A percentile compares a stretch with the other conserved stretches of the same genome.
Evolutionary conservation across 2,329 filamentous ascomycete genomes (phyloP).

Genomic region (Fusarium mexicanum): DNA sequence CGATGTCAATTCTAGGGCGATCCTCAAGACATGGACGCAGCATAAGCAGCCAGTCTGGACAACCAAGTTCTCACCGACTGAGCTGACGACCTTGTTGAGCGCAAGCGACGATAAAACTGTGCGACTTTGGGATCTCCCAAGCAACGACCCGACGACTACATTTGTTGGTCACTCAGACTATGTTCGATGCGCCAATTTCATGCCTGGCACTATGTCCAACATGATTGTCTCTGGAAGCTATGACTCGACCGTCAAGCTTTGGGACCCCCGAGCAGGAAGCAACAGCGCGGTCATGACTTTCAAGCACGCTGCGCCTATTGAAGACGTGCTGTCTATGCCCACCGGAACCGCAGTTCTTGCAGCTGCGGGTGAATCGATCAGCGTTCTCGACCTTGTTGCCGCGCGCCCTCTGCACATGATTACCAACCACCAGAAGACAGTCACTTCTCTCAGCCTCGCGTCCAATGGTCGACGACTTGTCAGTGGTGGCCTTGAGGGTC

Average conservation of each 20-base stretch:
- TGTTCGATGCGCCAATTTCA: slow-evolving; percentile 85
- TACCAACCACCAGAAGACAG: slow-evolving; percentile 96
- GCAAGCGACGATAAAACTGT: slow-evolving; percentile 94
- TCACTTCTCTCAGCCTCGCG: slow-evolving; percentile 85
- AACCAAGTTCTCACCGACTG: slow-evolving; percentile 89
- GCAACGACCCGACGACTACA: slow-evolving; percentile 76
- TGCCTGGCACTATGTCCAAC: slow-evolving; percentile 77
- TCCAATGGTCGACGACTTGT: slow-evolving; percentile 84
- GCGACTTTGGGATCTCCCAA: slow-evolving; percentile 91
- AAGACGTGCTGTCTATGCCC: slow-evolving; percentile 86
- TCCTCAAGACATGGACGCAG: slow-evolving; percentile 93
- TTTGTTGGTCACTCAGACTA: slow-evolving; percentile 94
- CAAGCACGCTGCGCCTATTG: slow-evolving; percentile 90
- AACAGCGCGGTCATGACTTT: slow-evolving; percentile 84
- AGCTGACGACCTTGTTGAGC: slow-evolving; percentile 87
- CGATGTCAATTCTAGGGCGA: slow-evolving; percentile 86
- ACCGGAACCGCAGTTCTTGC: slow-evolving; percentile 88
- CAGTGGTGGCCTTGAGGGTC: slow-evolving; percentile 90
- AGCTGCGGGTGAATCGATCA: slow-evolving; percentile 85
- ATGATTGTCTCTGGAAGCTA: slow-evolving; percentile 92
- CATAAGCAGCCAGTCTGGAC: slow-evolving; percentile 96
- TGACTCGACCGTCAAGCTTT: slow-evolving; percentile 90
- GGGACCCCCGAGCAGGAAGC: slow-evolving; percentile 83
- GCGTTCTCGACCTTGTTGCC: slow-evolving; percentile 90
- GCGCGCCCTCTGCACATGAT: slow-evolving; percentile 88